Percentiles rank a stretch among this genome's conserved stretches.
Evolutionary conservation across 1,284 basidiomycete genomes (phyloP).

Genomic region (Phlebopus sp.): DNA sequence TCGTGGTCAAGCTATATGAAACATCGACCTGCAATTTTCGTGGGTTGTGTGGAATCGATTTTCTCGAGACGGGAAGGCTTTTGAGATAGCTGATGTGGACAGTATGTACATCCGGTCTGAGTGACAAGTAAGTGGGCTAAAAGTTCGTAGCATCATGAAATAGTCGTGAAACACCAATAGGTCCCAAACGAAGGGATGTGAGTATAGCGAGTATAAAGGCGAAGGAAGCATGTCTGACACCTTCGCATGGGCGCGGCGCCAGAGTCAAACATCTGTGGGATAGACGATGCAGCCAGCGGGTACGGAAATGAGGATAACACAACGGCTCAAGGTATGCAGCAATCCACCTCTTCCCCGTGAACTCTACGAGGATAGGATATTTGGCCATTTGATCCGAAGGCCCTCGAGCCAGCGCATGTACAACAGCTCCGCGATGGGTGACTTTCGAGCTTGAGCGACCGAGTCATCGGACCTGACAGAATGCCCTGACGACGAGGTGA

Average conservation of each 20-base stretch:
- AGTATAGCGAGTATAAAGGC: not conserved
- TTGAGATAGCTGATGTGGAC: too few relatives aligned
- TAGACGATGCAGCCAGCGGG: too few relatives aligned
- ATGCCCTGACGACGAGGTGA: conserved; percentile 27
- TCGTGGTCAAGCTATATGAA: too few relatives aligned
- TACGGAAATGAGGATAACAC: too few relatives aligned
- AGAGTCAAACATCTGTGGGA: too few relatives aligned
- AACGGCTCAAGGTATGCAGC: not conserved
- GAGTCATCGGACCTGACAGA: conserved; percentile 36
- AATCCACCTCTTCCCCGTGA: conserved; percentile 2
- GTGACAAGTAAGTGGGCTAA: conserved; percentile 3
- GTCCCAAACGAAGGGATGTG: not conserved
- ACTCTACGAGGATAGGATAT: conserved; percentile 46
- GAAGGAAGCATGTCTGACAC: not conserved
- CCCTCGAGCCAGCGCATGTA: conserved; percentile 97
- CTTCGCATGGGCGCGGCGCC: too few relatives aligned
- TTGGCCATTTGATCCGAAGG: conserved; percentile 84
- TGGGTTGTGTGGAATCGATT: too few relatives aligned
- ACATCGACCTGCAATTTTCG: too few relatives aligned
- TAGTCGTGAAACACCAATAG: conserved; percentile 14
- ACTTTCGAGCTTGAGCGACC: conserved; percentile 48
- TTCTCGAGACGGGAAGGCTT: too few relatives aligned
- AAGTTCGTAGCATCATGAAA: conserved; percentile 10
- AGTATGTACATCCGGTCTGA: not conserved
- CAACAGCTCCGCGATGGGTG: conserved; percentile 88